Evolutionary conservation across 768 basidiomycete genomes (phyloP).

Genomic region (Termitomyces bulborhizus): DNA sequence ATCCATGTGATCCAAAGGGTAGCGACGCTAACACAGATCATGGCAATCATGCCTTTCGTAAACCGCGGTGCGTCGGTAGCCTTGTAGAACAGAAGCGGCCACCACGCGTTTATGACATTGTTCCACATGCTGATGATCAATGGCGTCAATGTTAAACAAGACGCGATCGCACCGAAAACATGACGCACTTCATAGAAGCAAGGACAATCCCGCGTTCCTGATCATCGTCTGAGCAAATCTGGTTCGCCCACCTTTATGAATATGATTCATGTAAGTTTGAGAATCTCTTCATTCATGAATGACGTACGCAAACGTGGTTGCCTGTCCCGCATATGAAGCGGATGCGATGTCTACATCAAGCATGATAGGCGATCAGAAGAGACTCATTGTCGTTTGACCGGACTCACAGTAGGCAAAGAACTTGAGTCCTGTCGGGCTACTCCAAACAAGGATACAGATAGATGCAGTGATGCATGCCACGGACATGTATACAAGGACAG

Average conservation of each 20-base stretch:
- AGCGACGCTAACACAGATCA: slow-evolving; percentile 53
- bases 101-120: slow-evolving; percentile 65
- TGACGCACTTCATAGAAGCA: slow-evolving; percentile 65
- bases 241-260: slow-evolving; percentile 64
- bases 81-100: slow-evolving; percentile 68
- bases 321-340: slow-evolving; percentile 70
- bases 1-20: slow-evolving; percentile 49
- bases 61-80: slow-evolving; percentile 67
- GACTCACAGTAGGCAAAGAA: slow-evolving; percentile 69
- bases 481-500: slow-evolving; percentile 60
- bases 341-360: slow-evolving; percentile 43
- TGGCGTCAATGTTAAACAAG: background rate
- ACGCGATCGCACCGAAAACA: background rate
- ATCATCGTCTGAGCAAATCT: slow-evolving; percentile 65
- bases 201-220: slow-evolving; percentile 65
- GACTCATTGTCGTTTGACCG: background rate
- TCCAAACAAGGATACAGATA: slow-evolving; percentile 57
- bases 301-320: slow-evolving; percentile 65
- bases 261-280: background rate
- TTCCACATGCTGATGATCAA: slow-evolving; percentile 51
- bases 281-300: background rate
- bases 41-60: slow-evolving; percentile 62
- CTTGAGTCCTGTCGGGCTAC: slow-evolving; percentile 52
- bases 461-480: slow-evolving; percentile 46
- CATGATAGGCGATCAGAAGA: background rate